Evolutionary conservation across 1,139 yeast genomes (phyloP).

Genomic region (Lodderomyces jiufengensis): DNA sequence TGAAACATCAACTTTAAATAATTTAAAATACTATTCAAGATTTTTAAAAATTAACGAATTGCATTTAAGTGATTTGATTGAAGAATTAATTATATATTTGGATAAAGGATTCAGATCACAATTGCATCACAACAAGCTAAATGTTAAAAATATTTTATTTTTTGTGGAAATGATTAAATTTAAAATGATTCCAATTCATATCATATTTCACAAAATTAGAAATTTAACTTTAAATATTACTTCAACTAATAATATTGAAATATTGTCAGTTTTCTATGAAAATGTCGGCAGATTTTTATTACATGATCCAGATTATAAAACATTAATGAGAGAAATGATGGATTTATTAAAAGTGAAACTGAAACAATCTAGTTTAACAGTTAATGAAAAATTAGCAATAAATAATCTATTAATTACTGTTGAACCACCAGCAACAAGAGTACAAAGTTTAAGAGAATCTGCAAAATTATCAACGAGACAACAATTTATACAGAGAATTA

Average conservation of each 20-base stretch:
- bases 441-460: conserved; percentile 21
- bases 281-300: conserved; percentile 68
- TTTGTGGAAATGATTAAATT: conserved; percentile 78
- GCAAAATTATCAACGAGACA: conserved; percentile 36
- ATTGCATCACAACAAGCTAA: conserved; percentile 47
- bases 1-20: conserved; percentile 43
- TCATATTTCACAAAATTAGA: conserved; percentile 69
- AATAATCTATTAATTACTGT: conserved; percentile 57
- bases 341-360: conserved; percentile 50
- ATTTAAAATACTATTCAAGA: conserved; percentile 53
- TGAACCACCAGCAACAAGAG: conserved; percentile 50
- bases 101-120: conserved; percentile 63
- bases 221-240: conserved; percentile 50
- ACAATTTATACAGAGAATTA: conserved; percentile 46
- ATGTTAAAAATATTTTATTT: conserved; percentile 57
- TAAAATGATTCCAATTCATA: conserved; percentile 65
- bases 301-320: conserved; percentile 57
- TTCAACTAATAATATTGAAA: conserved; percentile 59
- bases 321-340: conserved; percentile 62
- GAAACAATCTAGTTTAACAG: conserved; percentile 47
- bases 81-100: conserved; percentile 51
- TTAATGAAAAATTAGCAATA: conserved; percentile 58
- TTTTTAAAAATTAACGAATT: conserved; percentile 60
- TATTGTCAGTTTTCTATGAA: conserved; percentile 65
- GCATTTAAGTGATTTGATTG: conserved; percentile 49